Percentiles rank a stretch among this genome's conserved stretches.
Conservation (phyloP, 345 rosid species). For the Populus pruinosa region DNA sequence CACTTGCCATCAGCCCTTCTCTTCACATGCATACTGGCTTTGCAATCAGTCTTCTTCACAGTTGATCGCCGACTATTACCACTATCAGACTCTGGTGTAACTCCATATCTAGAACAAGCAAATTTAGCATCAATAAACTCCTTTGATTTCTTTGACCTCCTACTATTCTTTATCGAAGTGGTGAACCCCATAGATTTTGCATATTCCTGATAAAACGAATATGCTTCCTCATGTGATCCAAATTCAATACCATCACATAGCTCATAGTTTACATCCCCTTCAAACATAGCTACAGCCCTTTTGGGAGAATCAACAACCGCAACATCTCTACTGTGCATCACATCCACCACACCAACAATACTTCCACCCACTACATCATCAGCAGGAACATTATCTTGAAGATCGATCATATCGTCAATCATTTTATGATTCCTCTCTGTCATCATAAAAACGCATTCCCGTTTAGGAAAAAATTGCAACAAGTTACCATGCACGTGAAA, state of each 20-base stretch:
- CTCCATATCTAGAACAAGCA: slow-evolving; percentile 38
- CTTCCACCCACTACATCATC: slow-evolving; percentile 13
- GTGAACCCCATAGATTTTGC: slow-evolving; percentile 45
- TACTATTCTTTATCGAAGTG: slow-evolving; percentile 37
- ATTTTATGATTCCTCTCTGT: slow-evolving; percentile 4
- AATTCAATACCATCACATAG: slow-evolving; percentile 35
- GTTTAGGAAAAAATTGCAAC: neutral
- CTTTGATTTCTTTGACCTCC: slow-evolving; percentile 38
- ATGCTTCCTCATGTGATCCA: slow-evolving; percentile 37
- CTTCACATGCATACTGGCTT: slow-evolving; percentile 45
- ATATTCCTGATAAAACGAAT: slow-evolving; percentile 38
- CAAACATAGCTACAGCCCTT: slow-evolving; percentile 8
- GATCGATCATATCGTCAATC: slow-evolving; percentile 19
- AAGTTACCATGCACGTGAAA: neutral
- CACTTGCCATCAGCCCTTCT: slow-evolving; percentile 37
- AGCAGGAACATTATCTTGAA: slow-evolving; percentile 14
- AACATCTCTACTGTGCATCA: slow-evolving; percentile 7
- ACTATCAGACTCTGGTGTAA: slow-evolving; percentile 35
- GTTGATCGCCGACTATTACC: slow-evolving; percentile 34
- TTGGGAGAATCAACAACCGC: slow-evolving; percentile 14
- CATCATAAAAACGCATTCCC: slow-evolving; percentile 11
- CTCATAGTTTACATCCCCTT: slow-evolving; percentile 26
- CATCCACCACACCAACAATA: slow-evolving; percentile 15
- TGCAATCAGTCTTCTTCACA: slow-evolving; percentile 40
- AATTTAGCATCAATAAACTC: slow-evolving; percentile 34